Evolutionary conservation across 2,329 filamentous ascomycete species (phyloP), one percentile per base, ranked within the genome.

Genomic region (Alternaria solani): DNA sequence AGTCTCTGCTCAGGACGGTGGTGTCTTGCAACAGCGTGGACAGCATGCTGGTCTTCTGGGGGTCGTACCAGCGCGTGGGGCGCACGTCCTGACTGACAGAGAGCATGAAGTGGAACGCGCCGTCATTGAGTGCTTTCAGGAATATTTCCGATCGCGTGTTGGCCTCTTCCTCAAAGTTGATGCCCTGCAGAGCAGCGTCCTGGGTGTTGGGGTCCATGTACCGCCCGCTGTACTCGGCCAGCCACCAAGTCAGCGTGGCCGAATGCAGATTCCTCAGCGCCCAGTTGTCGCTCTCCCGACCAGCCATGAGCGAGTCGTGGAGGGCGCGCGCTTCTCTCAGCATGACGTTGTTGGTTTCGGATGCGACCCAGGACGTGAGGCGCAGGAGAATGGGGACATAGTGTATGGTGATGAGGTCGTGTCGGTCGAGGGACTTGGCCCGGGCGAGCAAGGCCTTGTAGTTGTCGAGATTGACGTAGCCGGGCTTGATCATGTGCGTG

Each of bases 181-280:
- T 85, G 48, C 85, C 86, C 30, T 68, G 68, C 36, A 77, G 63
- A 20, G 74, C 72, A 18, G 49, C 86, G 84, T 63, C 86, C 83
- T 75, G 65, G 34, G 87, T 85, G 20, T 87, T 86, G 69, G 90
- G 87, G 68, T 96, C 93, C 59, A 92, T 85, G 75, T 94, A 97
- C 83, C 93, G 92, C 3, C 93, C 92, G 67, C 92, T 95, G 79
- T 97, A 97, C 73, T 98, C 93, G 32, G 92, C 90, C 47, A 97
- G 85, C 95, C 95, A 99, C 86, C 92, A 93, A 5, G 90, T 87
- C 55, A 88, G 86, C 12, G 94, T 86, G 4, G 92, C 90, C 46
- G 94, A 92, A 69, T 94, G 90, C 12, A 98, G 85, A 68, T 89
- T 90, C 16, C 89, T 84, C 39, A 96, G 77, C 23, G 86, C 83